Conservation (phyloP, 352 stramenopile genomes). For the Globisporangium heterothallicum region DNA sequence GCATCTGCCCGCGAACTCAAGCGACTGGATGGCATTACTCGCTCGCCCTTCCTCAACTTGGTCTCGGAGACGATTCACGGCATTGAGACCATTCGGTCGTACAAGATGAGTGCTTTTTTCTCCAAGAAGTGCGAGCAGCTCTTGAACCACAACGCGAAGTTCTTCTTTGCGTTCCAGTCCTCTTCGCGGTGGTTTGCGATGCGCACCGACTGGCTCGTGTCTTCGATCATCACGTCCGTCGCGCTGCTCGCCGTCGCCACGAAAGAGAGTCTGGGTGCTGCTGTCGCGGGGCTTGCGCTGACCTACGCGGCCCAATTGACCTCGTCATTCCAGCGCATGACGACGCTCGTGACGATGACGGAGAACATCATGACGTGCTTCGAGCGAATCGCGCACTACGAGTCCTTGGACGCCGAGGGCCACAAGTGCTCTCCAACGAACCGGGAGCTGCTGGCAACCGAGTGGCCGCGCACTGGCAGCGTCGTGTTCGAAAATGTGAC, state of each 20-base stretch:
- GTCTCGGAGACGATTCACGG: constrained; percentile 89
- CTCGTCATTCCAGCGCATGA: constrained; percentile 86
- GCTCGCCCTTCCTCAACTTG: constrained; percentile 86
- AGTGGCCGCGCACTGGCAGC: constrained; percentile 34
- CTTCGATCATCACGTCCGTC: constrained; percentile 22
- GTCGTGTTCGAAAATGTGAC: constrained; percentile 37
- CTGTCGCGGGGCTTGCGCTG: constrained; percentile 75
- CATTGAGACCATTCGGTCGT: constrained; percentile 86
- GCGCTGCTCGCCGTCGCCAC: constrained; percentile 18
- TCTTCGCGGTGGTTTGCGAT: constrained; percentile 33
- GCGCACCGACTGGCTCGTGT: constrained; percentile 34
- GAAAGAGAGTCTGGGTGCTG: constrained; percentile 11
- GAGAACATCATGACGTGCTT: constrained; percentile 92
- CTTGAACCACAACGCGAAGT: constrained; percentile 33
- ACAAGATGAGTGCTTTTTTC: constrained; percentile 2
- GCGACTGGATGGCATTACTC: constrained; percentile 84
- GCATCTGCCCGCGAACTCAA: constrained; percentile 80
- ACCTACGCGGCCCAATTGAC: constrained; percentile 88
- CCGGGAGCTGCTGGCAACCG: constrained; percentile 66
- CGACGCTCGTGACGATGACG: constrained; percentile 82
- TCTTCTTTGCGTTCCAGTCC: constrained; percentile 27
- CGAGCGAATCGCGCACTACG: constrained; percentile 48
- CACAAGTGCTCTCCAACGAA: constrained; percentile 71
- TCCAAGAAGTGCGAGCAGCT: constrained; percentile 13
- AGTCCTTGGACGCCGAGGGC: constrained; percentile 27